Base-by-base conservation (phyloP, 1,139 yeast species). In the Candida gigantensis region DNA sequence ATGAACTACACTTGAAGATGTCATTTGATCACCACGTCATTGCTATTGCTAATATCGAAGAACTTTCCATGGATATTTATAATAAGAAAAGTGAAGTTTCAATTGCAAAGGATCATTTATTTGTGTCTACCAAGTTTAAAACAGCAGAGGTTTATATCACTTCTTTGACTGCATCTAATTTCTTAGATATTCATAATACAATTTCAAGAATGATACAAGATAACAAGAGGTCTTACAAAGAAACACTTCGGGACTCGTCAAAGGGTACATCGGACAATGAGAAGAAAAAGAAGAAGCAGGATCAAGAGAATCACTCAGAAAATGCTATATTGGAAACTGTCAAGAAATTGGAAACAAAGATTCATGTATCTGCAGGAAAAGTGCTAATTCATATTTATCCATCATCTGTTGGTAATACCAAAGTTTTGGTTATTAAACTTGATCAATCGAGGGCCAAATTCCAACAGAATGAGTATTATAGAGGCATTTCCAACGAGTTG, bases 21-120 rank as follows among this genome's bases (percentile, higher is more conserved):
- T 79, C 92, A 0, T 79, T 90, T 52, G 97, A 92, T 54, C 87
- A 81, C 53, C 96, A 90, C 53, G 79, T 86, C 16, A 88, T 92
- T 59, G 75, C 86, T 12, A 74, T 90, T 36, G 75, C 79, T 1
- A 71, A 72, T 18, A 55, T 84, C 21, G 62, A 68, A 15, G 64
- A 68, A 1, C 64, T 80, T 21, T 66, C 74, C 6, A 60, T 84
- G 27, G 80, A 80, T 28, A 68, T 88, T 23, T 82, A 75, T 53
- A 90, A 90, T 54, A 87, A 84, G 52, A 77, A 74, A 50, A 82
- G 76, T 38, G 66, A 66, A 30, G 52, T 52, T 3, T 54, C 69
- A 20, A 56, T 65, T 3, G 57, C 71, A 18, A 77, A 77, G 39
- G 95, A 88, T 52, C 75, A 78, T 39, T 63, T 90, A 14, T 75